Percentiles rank a stretch among this genome's conserved stretches.
Conservation (phyloP, 2,329 filamentous ascomycete genomes). For the Aspergillus quadricinctus region DNA sequence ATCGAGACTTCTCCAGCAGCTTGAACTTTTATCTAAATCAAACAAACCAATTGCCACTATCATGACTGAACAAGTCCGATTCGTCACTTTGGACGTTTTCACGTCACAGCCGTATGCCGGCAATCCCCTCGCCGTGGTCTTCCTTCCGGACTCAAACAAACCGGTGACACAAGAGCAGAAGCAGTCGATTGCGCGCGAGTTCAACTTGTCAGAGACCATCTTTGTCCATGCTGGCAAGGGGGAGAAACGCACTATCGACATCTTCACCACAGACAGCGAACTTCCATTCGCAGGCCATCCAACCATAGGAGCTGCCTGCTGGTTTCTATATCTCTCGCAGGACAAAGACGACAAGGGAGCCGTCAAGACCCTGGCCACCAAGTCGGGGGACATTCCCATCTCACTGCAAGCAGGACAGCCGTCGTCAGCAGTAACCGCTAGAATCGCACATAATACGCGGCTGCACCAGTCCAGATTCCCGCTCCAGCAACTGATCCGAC, state of each 20-base stretch:
- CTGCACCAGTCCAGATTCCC: slow-evolving; percentile 28
- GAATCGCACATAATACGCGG: slow-evolving; percentile 34
- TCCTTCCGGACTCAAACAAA: slow-evolving; percentile 30
- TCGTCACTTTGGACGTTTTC: slow-evolving; percentile 42
- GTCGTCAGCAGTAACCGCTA: slow-evolving; percentile 12
- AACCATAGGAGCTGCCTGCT: slow-evolving; percentile 53
- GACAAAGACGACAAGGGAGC: slow-evolving; percentile 8
- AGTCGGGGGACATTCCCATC: slow-evolving; percentile 55
- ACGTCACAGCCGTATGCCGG: slow-evolving; percentile 41
- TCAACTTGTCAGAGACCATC: slow-evolving; percentile 56
- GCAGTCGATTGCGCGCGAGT: slow-evolving; percentile 52
- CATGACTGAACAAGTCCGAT: slow-evolving; percentile 26
- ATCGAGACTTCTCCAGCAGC: not conserved
- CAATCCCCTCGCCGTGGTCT: slow-evolving; percentile 55
- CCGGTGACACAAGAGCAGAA: slow-evolving; percentile 47
- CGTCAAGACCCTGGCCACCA: slow-evolving; percentile 45
- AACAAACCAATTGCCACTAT: not conserved
- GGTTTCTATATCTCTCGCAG: slow-evolving; percentile 33
- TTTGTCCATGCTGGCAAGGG: slow-evolving; percentile 43
- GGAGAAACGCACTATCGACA: slow-evolving; percentile 41
- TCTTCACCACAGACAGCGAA: slow-evolving; percentile 50
- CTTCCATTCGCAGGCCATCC: slow-evolving; percentile 57
- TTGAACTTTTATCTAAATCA: not conserved
- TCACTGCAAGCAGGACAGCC: slow-evolving; percentile 6
- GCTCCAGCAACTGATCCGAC: slow-evolving; percentile 17